Percentiles rank a stretch among this genome's conserved stretches.
These are phyloP conservation scores for Tilletiaria anomala DNA, from an alignment of 1,284 basidiomycete genomes.

Conservation along the genomic window DNA sequence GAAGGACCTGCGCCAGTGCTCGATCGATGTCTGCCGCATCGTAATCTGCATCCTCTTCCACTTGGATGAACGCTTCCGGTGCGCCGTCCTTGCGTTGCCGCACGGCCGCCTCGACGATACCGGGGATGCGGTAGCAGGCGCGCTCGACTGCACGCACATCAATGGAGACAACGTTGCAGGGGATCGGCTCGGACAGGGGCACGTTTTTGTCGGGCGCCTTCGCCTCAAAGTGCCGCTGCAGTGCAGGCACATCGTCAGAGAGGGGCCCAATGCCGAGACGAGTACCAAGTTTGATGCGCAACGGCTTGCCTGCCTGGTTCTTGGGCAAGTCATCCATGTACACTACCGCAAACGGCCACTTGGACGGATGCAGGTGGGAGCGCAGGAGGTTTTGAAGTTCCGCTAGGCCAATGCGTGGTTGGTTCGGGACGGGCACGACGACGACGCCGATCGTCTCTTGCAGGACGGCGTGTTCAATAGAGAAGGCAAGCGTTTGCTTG, in stretches of 20 bases:
- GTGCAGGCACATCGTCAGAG: conserved; percentile 34
- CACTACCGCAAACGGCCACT: conserved; percentile 38
- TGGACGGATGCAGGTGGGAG: conserved; percentile 35
- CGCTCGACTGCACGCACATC: conserved; percentile 38
- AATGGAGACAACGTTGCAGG: conserved; percentile 34
- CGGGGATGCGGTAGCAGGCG: conserved; percentile 38
- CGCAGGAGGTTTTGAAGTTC: conserved; percentile 38
- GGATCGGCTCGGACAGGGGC: conserved; percentile 35
- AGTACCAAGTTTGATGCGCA: conserved; percentile 39
- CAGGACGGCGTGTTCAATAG: conserved; percentile 37
- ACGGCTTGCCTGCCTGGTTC: conserved; percentile 38
- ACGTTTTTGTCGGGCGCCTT: conserved; percentile 35
- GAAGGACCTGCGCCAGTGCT: conserved; percentile 35
- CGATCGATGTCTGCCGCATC: conserved; percentile 38
- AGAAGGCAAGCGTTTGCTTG: conserved; percentile 38
- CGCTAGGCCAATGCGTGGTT: conserved; percentile 37
- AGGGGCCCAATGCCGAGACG: conserved; percentile 37
- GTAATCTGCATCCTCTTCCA: conserved; percentile 38
- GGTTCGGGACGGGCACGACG: conserved; percentile 35
- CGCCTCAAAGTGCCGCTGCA: conserved; percentile 39
- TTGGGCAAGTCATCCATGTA: conserved; percentile 40
- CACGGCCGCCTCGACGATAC: conserved; percentile 37
- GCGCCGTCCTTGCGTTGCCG: conserved; percentile 36
- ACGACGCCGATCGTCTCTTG: conserved; percentile 40
- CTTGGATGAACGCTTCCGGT: conserved; percentile 38